Percentiles rank a stretch among this genome's conserved stretches.
Evolutionary conservation across 148 eudicot species (phyloP).

Genomic region (Vaccinium corymbosum): DNA sequence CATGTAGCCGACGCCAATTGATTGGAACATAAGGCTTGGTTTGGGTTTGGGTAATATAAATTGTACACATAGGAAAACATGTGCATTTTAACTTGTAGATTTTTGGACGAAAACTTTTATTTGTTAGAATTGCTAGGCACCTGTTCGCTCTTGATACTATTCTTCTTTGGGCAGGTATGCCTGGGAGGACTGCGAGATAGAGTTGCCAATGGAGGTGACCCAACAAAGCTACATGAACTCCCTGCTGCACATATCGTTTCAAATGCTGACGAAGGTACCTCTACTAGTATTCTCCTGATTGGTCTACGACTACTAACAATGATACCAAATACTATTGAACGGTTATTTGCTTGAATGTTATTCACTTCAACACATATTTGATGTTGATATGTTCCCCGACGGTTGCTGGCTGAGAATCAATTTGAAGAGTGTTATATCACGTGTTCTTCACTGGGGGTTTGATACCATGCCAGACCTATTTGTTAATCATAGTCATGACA

Average conservation of each 20-base stretch:
- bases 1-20: too few relatives aligned
- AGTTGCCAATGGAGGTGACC: slow-evolving; percentile 80
- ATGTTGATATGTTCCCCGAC: background rate
- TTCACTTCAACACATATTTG: background rate
- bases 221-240: slow-evolving; percentile 58
- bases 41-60: too few relatives aligned
- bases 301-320: background rate
- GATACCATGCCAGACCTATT: background rate
- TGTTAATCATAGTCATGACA: background rate
- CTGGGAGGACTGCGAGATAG: slow-evolving; percentile 65
- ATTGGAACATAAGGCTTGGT: too few relatives aligned
- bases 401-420: background rate
- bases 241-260: slow-evolving; percentile 33
- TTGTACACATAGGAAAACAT: background rate
- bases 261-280: slow-evolving; percentile 48
- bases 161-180: slow-evolving; percentile 39
- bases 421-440: background rate
- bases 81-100: background rate
- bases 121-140: background rate
- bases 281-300: background rate
- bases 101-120: background rate
- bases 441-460: background rate
- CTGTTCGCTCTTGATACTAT: slow-evolving; percentile 13
- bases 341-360: background rate
- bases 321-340: background rate